phyloP scores from a whole-genome alignment of 2,329 filamentous ascomycete species.

The Fusarium concolor region DNA sequence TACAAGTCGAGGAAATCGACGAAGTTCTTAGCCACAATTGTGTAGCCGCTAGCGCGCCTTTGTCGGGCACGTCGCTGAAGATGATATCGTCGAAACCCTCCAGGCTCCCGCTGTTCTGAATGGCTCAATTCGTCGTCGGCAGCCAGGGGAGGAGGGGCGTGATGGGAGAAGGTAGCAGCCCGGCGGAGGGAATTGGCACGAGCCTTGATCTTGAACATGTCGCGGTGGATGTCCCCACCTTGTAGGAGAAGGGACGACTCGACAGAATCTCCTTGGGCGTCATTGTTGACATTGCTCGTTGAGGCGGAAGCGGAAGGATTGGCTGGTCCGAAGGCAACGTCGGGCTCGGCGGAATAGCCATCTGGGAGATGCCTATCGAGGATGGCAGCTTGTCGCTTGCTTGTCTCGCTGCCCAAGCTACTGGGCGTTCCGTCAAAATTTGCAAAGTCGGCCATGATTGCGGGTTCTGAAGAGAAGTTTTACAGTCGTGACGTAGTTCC shows the following conservation, averaged over 20 bases:
- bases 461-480: slow-evolving; percentile 7
- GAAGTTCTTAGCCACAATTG: slow-evolving; percentile 75
- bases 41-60: slow-evolving; percentile 50
- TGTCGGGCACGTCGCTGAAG: slow-evolving; percentile 55
- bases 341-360: slow-evolving; percentile 55
- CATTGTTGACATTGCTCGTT: slow-evolving; percentile 27
- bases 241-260: slow-evolving; percentile 76
- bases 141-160: slow-evolving; percentile 51
- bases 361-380: slow-evolving; percentile 54
- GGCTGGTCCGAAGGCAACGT: slow-evolving; percentile 47
- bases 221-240: slow-evolving; percentile 82
- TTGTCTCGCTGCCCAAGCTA: slow-evolving; percentile 46
- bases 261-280: slow-evolving; percentile 54
- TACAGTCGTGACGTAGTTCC: slow-evolving; percentile 30
- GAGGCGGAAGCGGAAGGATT: slow-evolving; percentile 21
- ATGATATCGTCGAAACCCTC: slow-evolving; percentile 61
- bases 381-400: slow-evolving; percentile 51
- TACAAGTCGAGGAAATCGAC: slow-evolving; percentile 82
- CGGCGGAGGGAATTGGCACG: slow-evolving; percentile 64
- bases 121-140: slow-evolving; percentile 49
- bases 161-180: slow-evolving; percentile 75
- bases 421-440: slow-evolving; percentile 44
- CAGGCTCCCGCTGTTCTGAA: slow-evolving; percentile 57
- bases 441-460: slow-evolving; percentile 47
- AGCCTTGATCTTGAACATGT: slow-evolving; percentile 79